These are phyloP conservation scores for Peronosclerospora sorghi DNA, from an alignment of 352 stramenopile genomes.

Conservation along the genomic window DNA sequence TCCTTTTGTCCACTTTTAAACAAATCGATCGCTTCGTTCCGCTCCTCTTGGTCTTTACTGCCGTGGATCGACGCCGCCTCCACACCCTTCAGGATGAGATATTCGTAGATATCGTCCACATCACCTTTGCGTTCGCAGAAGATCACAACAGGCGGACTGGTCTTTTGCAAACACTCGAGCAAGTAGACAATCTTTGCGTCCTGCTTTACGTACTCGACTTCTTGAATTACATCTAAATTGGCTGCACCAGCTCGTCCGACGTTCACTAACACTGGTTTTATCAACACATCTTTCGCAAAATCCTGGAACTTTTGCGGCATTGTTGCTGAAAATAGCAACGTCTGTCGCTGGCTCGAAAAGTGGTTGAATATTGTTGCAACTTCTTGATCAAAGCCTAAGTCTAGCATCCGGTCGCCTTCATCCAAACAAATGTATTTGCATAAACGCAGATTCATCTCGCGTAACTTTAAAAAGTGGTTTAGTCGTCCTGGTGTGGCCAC, in stretches of 20 bases:
- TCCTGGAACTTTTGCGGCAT: slow-evolving; percentile 99
- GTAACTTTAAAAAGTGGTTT: slow-evolving; percentile 93
- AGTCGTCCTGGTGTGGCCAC: slow-evolving; percentile 94
- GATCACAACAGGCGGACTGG: slow-evolving; percentile 94
- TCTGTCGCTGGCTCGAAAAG: slow-evolving; percentile 95
- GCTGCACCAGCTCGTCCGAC: slow-evolving; percentile 94
- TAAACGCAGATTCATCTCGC: slow-evolving; percentile 90
- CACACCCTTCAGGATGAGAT: slow-evolving; percentile 95
- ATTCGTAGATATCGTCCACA: slow-evolving; percentile 99
- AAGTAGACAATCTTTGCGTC: slow-evolving; percentile 99
- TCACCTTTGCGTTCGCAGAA: slow-evolving; percentile 97
- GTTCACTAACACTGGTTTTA: slow-evolving; percentile 97
- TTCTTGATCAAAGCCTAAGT: slow-evolving; percentile 90
- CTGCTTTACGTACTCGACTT: slow-evolving; percentile 98
- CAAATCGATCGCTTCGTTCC: slow-evolving; percentile 92
- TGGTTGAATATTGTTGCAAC: slow-evolving; percentile 97
- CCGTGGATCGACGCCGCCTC: slow-evolving; percentile 95
- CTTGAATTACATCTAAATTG: slow-evolving; percentile 98
- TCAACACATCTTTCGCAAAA: slow-evolving; percentile 94
- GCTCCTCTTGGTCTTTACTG: slow-evolving; percentile 95
- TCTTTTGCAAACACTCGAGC: slow-evolving; percentile 98
- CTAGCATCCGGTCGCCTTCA: slow-evolving; percentile 97
- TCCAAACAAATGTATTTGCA: slow-evolving; percentile 98
- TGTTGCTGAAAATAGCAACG: slow-evolving; percentile 96
- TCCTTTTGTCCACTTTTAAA: slow-evolving; percentile 94